Evolutionary conservation across 345 rosid species (phyloP), one percentile per base, ranked within the genome.

Genomic region (Fremontodendron californicum): DNA sequence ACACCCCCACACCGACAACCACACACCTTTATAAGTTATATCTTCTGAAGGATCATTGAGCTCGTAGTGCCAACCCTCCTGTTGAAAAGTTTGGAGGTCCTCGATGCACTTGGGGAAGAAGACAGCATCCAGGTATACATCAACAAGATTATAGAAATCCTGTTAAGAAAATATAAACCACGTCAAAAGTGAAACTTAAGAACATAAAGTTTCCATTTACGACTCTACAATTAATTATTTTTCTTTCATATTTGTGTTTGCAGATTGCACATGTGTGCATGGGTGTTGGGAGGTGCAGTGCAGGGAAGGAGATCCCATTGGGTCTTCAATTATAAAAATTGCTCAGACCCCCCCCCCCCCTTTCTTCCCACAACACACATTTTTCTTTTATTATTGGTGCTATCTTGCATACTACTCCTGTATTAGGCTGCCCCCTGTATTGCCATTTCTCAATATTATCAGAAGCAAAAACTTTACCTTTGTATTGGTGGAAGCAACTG

Each of bases 51-150:
- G 93, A 85, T 90, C 80, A 62, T 95, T 82, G 68, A 95, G 98
- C 90, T 95, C 99, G 64, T 89, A 92, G 85, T 93, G 98, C 97
- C 99, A 95, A 73, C 99, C 99, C 93, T 95, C 99, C 78, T 95
- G 99, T 76, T 95, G 97, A 86, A 95, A 95, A 35, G 96, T 95
- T 43, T 87, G 97, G 68, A 86, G 75, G 83, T 95, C 98, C 84
- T 90, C 91, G 79, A 90, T 88, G 83, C 99, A 95, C 82, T 93
- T 93, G 42, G 98, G 99, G 87, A 93, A 95, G 91, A 95, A 95
- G 77, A 95, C 98, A 77, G 98, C 98, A 86, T 95, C 98, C 79
- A 95, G 82, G 82, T 95, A 95, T 63, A 95, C 99, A 85, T 95
- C 98, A 55, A 95, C 99, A 78, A 95, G 88, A 79, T 93, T 96